Base-by-base conservation (phyloP, 257 asterid genomes). In the Solanum piurae region DNA sequence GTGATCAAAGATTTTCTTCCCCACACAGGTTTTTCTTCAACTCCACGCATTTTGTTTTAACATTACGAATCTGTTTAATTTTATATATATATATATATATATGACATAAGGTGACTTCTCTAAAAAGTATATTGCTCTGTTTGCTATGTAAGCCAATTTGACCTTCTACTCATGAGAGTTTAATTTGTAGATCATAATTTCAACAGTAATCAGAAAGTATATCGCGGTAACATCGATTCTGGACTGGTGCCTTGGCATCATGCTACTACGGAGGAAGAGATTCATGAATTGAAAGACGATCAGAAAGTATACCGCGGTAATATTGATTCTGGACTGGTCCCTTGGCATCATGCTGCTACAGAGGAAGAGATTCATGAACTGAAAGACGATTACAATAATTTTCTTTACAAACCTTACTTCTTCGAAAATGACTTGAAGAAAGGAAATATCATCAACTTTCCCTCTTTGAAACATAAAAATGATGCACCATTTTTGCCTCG, bases 1-100 rank as follows among this genome's bases (percentile, higher is more conserved):
- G 86, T 52, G 20, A 58, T 88, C 16, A 79, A 88, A 27, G 86
- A 89, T 66, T 84, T 85, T 6, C 87, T 87, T 9, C 23, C 60
- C 58, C 72, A 79, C 13, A 12, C 92, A 49, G 85, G 79, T 88
- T 49, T 18, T 68, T 87, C 27, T 44, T n/a, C 33, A 27, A 40
- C 29, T 52, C 86, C 10, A 11, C 1, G 3, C 31, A 37, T 37
- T 31, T 31, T 29, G 9, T 1, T 14, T 27, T 12, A 29, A 68
- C 37, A 29, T 29, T 68, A 68, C 23, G 37, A 6, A 14, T 13
- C 4, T 25, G 16, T n/a, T 60, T 23, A 7, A 58, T 60, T 44
- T 44, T 52, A 29, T 29, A 29, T 29, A 29, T 29, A 29, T 29
- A 29, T 29, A 29, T 29, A 52, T 52, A 2, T 52, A 52, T 52